Base-by-base conservation (phyloP, 2,329 filamentous ascomycete genomes). In the Aspergillus awamori region DNA sequence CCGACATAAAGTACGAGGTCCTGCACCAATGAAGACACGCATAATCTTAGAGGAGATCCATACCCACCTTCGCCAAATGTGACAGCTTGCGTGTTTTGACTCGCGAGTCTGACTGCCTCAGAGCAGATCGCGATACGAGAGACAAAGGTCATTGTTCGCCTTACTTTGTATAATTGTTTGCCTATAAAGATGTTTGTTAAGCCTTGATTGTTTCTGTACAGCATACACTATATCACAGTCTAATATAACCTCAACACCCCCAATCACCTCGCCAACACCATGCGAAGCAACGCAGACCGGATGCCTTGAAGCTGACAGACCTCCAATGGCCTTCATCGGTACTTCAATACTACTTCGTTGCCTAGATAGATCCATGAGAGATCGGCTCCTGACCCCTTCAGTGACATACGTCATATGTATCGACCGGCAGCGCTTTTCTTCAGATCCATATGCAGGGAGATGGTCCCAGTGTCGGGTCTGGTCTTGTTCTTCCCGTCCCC, bases 371-470 rank as follows among this genome's bases (percentile, higher is more conserved):
- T 36, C 5, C 33, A 36, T 36, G 11, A 13, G 5, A 36, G 28
- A 30, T 30, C 28, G n/a, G 41, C 41, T 24, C 20, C 20, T 10
- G 10, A 45, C 47, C 26, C 47, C 5, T 51, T 26, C 47, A 11
- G 15, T 51, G 47, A 30, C 47, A 51, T 51, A 51, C 47, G 47
- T 51, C 47, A 51, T 51, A 51, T 51, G 47, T 51, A 49, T n/a
- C 26, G 20, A 45, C 20, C 47, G 11, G 24, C 47, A 51, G 47
- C 26, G 30, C 47, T 17, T 36, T 49, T 49, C 47, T 49, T 51
- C 26, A 51, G 47, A 51, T 51, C 47, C 47, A 17, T 51, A 51
- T 51, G 47, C 47, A 51, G 47, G 47, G 26, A 17, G 47, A 15
- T 33, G 26, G 26, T 5, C n/a, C n/a, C 26, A 51, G 47, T 51